A percentile compares a stretch with the other conserved stretches of the same genome.
Evolutionary conservation across 2,329 filamentous ascomycete species (phyloP).

Genomic region (Penicillium expansum): DNA sequence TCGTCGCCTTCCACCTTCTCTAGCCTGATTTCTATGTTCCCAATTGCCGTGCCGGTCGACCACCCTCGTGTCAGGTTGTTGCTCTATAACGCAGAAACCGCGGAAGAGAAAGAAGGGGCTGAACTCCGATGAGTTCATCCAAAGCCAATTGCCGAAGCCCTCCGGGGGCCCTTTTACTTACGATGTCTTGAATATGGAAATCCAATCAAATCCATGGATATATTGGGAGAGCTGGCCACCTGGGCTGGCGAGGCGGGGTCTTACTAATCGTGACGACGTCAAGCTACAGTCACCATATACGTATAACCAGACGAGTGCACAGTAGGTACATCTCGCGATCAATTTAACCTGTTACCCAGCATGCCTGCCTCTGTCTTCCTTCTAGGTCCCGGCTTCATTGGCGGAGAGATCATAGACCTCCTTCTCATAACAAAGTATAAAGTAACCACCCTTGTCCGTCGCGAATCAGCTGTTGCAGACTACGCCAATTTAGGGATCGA

Average conservation of each 20-base stretch:
- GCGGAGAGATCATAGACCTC: constrained; percentile 47
- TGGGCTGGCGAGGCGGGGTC: not conserved
- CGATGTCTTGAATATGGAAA: not conserved
- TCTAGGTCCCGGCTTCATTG: constrained; percentile 27
- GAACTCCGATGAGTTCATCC: too few species aligned
- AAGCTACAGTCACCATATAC: not conserved
- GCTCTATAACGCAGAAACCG: too few species aligned
- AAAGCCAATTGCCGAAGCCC: too few species aligned
- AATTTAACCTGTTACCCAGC: too few species aligned
- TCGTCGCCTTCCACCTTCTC: too few species aligned
- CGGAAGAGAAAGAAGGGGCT: too few species aligned
- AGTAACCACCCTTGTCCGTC: constrained; percentile 44
- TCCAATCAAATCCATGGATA: not conserved
- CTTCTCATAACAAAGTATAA: constrained; percentile 44
- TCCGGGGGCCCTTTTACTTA: too few species aligned
- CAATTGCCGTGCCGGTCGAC: too few species aligned
- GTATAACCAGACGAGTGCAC: not conserved
- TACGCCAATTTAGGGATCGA: constrained; percentile 39
- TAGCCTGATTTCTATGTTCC: too few species aligned
- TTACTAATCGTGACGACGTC: constrained; percentile 1
- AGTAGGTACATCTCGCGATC: not conserved
- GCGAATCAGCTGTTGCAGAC: constrained; percentile 32
- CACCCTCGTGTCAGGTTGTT: too few species aligned
- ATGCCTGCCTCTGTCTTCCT: constrained; percentile 2
- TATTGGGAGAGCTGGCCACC: not conserved